These are phyloP conservation scores for Pholiota microspora DNA, from an alignment of 768 basidiomycete species.

Conservation along the genomic window DNA sequence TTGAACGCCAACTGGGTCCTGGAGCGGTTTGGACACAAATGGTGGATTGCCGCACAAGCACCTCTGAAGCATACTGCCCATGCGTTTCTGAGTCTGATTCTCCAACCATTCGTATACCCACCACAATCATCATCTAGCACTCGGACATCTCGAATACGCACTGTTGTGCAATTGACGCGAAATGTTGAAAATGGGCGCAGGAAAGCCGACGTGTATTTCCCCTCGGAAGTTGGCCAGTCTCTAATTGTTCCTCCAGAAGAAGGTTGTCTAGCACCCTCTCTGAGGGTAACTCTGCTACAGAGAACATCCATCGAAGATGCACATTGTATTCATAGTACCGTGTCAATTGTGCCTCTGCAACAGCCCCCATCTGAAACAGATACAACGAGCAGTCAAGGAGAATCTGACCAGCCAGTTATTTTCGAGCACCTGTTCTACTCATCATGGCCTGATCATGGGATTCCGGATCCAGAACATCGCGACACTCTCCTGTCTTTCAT, in stretches of 20 bases:
- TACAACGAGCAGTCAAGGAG: constrained; percentile 11
- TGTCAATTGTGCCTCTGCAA: constrained; percentile 47
- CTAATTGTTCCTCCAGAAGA: constrained; percentile 44
- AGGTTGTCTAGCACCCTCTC: constrained; percentile 36
- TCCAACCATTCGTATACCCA: constrained; percentile 43
- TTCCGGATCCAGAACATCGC: constrained; percentile 63
- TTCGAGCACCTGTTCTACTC: constrained; percentile 74
- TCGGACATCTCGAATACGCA: constrained; percentile 51
- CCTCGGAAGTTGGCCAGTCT: constrained; percentile 52
- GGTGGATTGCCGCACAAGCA: constrained; percentile 88
- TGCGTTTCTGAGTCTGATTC: constrained; percentile 71
- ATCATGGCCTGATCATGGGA: constrained; percentile 85
- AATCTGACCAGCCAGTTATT: constrained; percentile 28
- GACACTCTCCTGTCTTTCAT: constrained; percentile 61
- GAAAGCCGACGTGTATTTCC: constrained; percentile 82
- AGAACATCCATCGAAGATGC: constrained; percentile 48
- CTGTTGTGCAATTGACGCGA: constrained; percentile 80
- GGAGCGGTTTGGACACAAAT: constrained; percentile 67
- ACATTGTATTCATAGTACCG: constrained; percentile 57
- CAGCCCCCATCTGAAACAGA: neutral
- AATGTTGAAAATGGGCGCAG: constrained; percentile 64
- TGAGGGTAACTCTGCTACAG: constrained; percentile 59
- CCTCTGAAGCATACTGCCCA: constrained; percentile 70
- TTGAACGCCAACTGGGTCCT: constrained; percentile 87
- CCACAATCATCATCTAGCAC: constrained; percentile 10